Percentiles rank a stretch among this genome's conserved stretches.
phyloP scores from a whole-genome alignment of 441 rosid species.

The Mallotus japonicus region DNA sequence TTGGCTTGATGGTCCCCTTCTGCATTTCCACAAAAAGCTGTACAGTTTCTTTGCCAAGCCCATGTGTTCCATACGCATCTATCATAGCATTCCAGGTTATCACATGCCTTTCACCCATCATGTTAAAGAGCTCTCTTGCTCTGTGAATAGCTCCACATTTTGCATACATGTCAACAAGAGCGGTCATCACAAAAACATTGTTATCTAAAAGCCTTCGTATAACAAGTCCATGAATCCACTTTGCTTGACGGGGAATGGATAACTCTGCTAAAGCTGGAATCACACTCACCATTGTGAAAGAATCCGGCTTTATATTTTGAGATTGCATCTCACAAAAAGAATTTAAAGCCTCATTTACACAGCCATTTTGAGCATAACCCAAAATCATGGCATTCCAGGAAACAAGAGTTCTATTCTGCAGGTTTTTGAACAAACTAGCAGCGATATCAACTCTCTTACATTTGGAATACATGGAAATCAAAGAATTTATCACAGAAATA shows the following conservation, averaged over 20 bases:
- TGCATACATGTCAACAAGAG: conserved; percentile 91
- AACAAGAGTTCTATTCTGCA: conserved; percentile 52
- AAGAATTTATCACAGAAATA: conserved; percentile 69
- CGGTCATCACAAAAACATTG: conserved; percentile 67
- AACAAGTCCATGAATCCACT: conserved; percentile 64
- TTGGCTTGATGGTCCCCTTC: conserved; percentile 50
- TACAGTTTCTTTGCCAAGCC: conserved; percentile 62
- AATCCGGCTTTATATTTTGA: conserved; percentile 57
- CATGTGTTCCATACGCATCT: conserved; percentile 72
- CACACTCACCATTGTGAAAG: conserved; percentile 77
- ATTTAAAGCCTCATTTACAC: conserved; percentile 53
- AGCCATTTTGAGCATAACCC: conserved; percentile 77
- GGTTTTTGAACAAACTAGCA: conserved; percentile 48
- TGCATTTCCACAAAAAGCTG: conserved; percentile 69
- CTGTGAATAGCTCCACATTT: conserved; percentile 61
- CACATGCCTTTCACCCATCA: conserved; percentile 59
- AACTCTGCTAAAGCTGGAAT: conserved; percentile 78
- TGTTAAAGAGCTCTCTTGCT: conserved; percentile 73
- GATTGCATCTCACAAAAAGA: conserved; percentile 62
- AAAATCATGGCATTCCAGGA: conserved; percentile 91
- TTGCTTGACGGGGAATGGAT: conserved; percentile 53
- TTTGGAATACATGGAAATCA: conserved; percentile 82
- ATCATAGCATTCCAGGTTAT: conserved; percentile 86
- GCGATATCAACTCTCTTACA: conserved; percentile 69
- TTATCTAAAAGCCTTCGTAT: conserved; percentile 55